Conservation (phyloP, 257 asterid species). For the Lavandula angustifolia region DNA sequence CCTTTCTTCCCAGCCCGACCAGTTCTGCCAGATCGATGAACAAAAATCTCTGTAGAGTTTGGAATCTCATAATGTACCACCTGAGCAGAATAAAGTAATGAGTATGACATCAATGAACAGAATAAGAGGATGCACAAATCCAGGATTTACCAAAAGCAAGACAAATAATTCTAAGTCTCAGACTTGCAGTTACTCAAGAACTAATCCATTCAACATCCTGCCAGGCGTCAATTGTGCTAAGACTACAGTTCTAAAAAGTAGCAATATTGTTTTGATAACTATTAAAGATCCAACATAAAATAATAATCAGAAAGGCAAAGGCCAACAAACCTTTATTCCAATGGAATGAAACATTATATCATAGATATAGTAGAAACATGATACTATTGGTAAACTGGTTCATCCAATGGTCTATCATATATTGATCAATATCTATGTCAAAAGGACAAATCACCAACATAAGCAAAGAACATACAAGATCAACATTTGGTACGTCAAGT, state of each 20-base stretch:
- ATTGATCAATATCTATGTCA: not conserved
- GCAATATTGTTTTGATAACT: not conserved
- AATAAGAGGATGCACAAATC: not conserved
- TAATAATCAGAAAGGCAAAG: not conserved
- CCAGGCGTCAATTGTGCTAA: slow-evolving; percentile 1
- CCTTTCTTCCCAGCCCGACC: slow-evolving; percentile 99
- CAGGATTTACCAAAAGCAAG: slow-evolving; percentile 17
- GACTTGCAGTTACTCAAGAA: slow-evolving; percentile 21
- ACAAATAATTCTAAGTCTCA: not conserved
- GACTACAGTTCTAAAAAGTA: not conserved
- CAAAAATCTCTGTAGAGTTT: slow-evolving; percentile 76
- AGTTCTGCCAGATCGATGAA: slow-evolving; percentile 96
- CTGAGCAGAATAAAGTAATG: slow-evolving; percentile 42
- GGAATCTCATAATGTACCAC: slow-evolving; percentile 94
- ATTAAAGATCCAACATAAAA: not conserved
- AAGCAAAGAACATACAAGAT: slow-evolving; percentile 37
- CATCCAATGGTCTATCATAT: slow-evolving; percentile 15
- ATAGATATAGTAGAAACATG: not conserved
- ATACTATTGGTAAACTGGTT: not conserved
- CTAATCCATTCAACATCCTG: not conserved
- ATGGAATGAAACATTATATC: not conserved
- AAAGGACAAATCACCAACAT: not conserved
- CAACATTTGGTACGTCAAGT: slow-evolving; percentile 98
- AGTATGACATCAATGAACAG: not conserved
- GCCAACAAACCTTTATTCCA: not conserved